Evolutionary conservation across 2,329 filamentous ascomycete genomes (phyloP).

Genomic region (Cladosporium sphaerospermum): DNA sequence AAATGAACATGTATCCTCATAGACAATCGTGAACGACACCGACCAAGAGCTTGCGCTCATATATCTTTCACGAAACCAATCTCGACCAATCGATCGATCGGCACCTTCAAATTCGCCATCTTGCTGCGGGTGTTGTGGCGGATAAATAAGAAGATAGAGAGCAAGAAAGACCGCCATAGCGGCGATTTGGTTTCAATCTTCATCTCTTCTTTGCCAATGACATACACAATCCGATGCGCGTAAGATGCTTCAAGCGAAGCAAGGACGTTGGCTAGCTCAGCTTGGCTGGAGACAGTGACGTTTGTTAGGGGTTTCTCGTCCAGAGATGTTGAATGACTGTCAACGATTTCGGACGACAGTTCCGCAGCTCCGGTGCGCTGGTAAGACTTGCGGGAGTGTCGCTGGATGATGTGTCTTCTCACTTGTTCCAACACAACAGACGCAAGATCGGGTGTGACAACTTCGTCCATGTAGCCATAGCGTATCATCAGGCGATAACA

Average conservation of each 20-base stretch:
- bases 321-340: not conserved
- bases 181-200: constrained; percentile 39
- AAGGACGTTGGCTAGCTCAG: constrained; percentile 22
- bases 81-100: constrained; percentile 57
- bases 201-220: constrained; percentile 58
- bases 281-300: not conserved
- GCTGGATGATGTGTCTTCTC: constrained; percentile 15
- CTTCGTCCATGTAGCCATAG: constrained; percentile 67
- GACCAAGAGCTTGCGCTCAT: constrained; percentile 22
- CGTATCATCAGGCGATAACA: constrained; percentile 65
- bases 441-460: constrained; percentile 60
- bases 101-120: constrained; percentile 56
- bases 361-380: not conserved
- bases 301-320: not conserved
- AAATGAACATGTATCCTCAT: too few species aligned
- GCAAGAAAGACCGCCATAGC: constrained; percentile 40
- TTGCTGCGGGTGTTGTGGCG: constrained; percentile 61
- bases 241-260: constrained; percentile 37
- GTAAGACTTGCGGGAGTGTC: not conserved
- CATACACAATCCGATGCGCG: constrained; percentile 45
- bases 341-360: not conserved
- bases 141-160: constrained; percentile 57
- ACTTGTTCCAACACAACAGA: constrained; percentile 45
- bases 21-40: too few species aligned
- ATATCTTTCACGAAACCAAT: constrained; percentile 66